Percentiles rank a stretch among this genome's conserved stretches.
Evolutionary conservation across 139 green algal genomes (phyloP).

Genomic region (Picochlorum sp.): DNA sequence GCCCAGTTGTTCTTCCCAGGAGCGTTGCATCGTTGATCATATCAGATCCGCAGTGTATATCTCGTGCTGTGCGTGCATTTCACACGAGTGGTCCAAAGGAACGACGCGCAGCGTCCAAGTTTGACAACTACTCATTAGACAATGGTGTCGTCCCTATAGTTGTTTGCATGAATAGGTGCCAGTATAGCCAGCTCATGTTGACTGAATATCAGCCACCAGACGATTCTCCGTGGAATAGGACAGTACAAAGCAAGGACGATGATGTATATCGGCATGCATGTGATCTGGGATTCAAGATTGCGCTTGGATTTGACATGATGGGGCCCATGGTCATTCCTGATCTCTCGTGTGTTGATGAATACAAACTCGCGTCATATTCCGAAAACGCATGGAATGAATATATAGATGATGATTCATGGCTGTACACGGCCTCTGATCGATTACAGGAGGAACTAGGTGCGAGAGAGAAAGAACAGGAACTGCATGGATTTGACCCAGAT

Average conservation of each 20-base stretch:
- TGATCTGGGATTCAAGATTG: neutral
- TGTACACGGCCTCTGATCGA: conserved; percentile 21
- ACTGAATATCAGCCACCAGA: conserved; percentile 46
- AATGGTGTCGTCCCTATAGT: conserved; percentile 18
- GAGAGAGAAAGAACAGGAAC: conserved; percentile 31
- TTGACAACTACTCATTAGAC: conserved; percentile 40
- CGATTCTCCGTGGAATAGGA: conserved; percentile 4
- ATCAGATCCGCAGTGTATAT: conserved; percentile 48
- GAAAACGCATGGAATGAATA: no score
- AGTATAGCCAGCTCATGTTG: conserved; percentile 61
- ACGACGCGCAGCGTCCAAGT: conserved; percentile 37
- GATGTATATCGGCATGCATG: neutral
- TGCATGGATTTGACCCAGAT: conserved; percentile 32
- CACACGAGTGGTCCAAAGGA: conserved; percentile 37
- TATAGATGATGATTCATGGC: conserved; percentile 38
- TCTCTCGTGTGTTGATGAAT: neutral
- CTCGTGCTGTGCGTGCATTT: conserved; percentile 56
- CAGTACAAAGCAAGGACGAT: neutral
- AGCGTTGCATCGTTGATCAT: conserved; percentile 40
- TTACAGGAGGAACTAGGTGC: neutral
- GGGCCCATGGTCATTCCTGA: neutral
- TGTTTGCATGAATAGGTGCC: conserved; percentile 43
- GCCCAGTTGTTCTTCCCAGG: conserved; percentile 36
- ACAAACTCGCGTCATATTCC: no score
- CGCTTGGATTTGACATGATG: neutral